Conservation (phyloP, 306 rosid genomes). For the Malus sylvestris region DNA sequence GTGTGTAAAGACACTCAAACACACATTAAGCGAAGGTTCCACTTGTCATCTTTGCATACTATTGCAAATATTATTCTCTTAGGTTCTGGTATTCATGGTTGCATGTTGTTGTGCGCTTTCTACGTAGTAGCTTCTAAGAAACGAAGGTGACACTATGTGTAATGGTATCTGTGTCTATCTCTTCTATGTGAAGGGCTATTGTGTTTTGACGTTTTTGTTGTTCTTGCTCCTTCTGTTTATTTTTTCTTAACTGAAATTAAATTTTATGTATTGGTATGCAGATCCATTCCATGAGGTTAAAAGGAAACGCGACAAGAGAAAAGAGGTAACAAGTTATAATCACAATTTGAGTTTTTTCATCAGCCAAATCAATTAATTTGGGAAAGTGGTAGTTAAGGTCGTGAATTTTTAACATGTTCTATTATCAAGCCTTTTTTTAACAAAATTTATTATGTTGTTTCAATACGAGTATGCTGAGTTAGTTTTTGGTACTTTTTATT, state of each 20-base stretch:
- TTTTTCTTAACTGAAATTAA: background rate
- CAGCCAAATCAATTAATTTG: background rate
- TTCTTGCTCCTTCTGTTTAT: conserved; percentile 1
- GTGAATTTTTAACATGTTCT: background rate
- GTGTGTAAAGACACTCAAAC: too few relatives aligned
- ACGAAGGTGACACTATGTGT: background rate
- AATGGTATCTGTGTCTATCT: background rate
- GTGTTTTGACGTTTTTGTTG: background rate
- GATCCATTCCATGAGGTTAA: conserved; percentile 91
- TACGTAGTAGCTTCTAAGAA: background rate
- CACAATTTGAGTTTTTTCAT: background rate
- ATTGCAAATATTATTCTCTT: too few relatives aligned
- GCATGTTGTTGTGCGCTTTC: background rate
- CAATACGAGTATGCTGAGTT: background rate
- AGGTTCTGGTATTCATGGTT: too few relatives aligned
- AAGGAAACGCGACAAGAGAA: conserved; percentile 75
- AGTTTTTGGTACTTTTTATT: background rate
- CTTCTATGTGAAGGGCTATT: background rate
- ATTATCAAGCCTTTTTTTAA: background rate
- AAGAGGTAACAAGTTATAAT: conserved; percentile 59
- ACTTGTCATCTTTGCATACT: too few relatives aligned
- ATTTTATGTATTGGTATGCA: conserved; percentile 27
- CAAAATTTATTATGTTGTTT: background rate
- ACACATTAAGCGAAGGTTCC: too few relatives aligned
- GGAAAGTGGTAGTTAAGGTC: background rate